A percentile compares a stretch with the other conserved stretches of the same genome.
Conservation (phyloP, 2,329 filamentous ascomycete species). For the Aureobasidium sp. region DNA sequence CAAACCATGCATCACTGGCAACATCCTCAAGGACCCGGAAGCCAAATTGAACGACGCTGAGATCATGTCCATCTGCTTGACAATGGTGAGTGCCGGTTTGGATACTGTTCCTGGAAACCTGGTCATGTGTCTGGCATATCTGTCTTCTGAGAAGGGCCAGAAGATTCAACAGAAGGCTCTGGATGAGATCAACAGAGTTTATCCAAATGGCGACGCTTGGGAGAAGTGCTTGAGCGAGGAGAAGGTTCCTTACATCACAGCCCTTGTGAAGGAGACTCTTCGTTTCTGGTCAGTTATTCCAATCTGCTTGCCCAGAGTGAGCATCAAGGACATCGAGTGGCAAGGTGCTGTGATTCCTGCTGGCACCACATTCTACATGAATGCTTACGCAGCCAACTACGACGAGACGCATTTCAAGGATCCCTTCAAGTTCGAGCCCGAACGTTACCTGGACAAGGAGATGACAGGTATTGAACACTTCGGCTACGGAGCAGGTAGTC, state of each 20-base stretch:
- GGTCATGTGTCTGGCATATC: slow-evolving; percentile 71
- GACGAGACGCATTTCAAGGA: slow-evolving; percentile 61
- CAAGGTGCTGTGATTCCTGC: slow-evolving; percentile 61
- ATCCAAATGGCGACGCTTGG: slow-evolving; percentile 71
- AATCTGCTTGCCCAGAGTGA: slow-evolving; percentile 66
- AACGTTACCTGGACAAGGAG: slow-evolving; percentile 57
- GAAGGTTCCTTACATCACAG: slow-evolving; percentile 69
- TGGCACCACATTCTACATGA: slow-evolving; percentile 74
- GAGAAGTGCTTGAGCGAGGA: slow-evolving; percentile 65
- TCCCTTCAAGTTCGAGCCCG: slow-evolving; percentile 58
- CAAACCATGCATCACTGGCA: slow-evolving; percentile 61
- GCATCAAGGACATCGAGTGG: slow-evolving; percentile 65
- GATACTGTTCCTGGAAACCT: slow-evolving; percentile 76
- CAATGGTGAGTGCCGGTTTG: slow-evolving; percentile 73
- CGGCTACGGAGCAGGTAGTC: slow-evolving; percentile 39
- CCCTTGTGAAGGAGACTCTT: slow-evolving; percentile 70
- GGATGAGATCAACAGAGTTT: slow-evolving; percentile 61
- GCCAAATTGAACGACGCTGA: slow-evolving; percentile 64
- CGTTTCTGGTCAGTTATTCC: slow-evolving; percentile 76
- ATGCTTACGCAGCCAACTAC: slow-evolving; percentile 69
- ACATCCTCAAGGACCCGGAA: slow-evolving; percentile 63
- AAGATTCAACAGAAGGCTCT: slow-evolving; percentile 64
- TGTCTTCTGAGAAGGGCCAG: slow-evolving; percentile 61
- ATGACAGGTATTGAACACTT: slow-evolving; percentile 42
- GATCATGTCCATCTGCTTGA: slow-evolving; percentile 72